Conservation (phyloP, 306 rosid species). For the Pterocarpus macrocarpus region DNA sequence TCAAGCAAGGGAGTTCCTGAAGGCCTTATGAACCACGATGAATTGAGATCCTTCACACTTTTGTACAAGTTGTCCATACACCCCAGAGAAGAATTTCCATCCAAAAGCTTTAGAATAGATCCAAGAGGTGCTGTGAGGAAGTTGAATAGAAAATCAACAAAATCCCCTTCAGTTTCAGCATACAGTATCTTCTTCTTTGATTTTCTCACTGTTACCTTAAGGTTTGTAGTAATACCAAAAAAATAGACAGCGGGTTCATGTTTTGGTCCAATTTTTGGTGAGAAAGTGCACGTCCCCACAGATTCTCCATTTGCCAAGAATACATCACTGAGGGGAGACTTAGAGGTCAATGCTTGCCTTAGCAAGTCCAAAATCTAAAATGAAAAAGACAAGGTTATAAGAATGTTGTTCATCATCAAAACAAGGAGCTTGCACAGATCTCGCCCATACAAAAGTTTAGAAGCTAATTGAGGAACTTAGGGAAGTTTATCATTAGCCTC, state of each 20-base stretch:
- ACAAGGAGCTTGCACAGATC: background rate
- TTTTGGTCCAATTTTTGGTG: slow-evolving; percentile 33
- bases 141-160: slow-evolving; percentile 47
- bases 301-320: slow-evolving; percentile 38
- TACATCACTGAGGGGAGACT: slow-evolving; percentile 46
- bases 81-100: slow-evolving; percentile 29
- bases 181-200: slow-evolving; percentile 38
- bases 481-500: background rate
- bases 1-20: slow-evolving; percentile 21
- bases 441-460: background rate
- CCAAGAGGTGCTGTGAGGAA: slow-evolving; percentile 50
- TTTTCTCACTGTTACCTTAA: slow-evolving; percentile 42
- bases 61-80: slow-evolving; percentile 42
- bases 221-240: background rate
- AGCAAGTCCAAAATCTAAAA: slow-evolving; percentile 33
- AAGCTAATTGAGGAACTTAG: background rate
- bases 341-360: slow-evolving; percentile 43
- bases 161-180: slow-evolving; percentile 49
- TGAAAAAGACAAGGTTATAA: background rate
- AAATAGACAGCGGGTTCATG: background rate
- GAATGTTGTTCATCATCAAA: background rate
- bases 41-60: slow-evolving; percentile 42
- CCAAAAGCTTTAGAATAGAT: slow-evolving; percentile 31
- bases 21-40: slow-evolving; percentile 30
- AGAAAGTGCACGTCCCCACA: slow-evolving; percentile 4